Base-by-base conservation (phyloP, 768 basidiomycete species). In the Suillus discolor region DNA sequence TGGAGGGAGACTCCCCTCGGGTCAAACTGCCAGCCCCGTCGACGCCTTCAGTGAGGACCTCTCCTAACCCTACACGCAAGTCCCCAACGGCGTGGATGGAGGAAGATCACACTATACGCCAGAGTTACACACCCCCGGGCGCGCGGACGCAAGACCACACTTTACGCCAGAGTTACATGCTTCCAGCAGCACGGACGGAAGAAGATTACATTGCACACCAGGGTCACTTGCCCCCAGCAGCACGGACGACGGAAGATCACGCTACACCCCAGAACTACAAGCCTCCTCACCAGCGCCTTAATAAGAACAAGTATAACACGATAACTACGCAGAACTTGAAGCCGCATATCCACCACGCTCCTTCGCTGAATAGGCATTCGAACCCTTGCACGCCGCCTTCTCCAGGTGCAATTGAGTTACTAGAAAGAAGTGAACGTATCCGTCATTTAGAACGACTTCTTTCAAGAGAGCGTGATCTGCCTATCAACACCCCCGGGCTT, bases 371-470 rank as follows among this genome's bases (percentile, higher is more conserved):
- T 20, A 60, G 41, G 59, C 25, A 41, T 59, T 18, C 38, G 16
- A 18, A 9, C 16, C 25, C 59, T 60, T 60, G 12, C 12, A 15
- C 28, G 39, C 57, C 57, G 15, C 59, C 41, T 31, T 42, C 59
- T 28, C 41, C 59, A 12, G 25, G 59, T 41, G 3, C 20, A 6
- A 20, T 18, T 42, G 39, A 60, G 25, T 42, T 25, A 6, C 6
- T 60, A 25, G 59, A 42, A 60, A 60, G 25, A 28, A 13, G 28
- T 31, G 41, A 60, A 42, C 18, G 12, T 6, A 42, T 42, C 6
- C 59, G 59, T 42, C 41, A 42, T 42, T 42, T 42, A 42, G 28
- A 60, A 42, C 42, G 28, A 28, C 59, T 60, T 42, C 41, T 60
- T 42, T 12, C 25, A 31, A 42, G 28, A 31, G 59, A 60, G 28